Evolutionary conservation across 192 early-diverging fungal genomes (phyloP).

Genomic region (Entomortierella parvispora): DNA sequence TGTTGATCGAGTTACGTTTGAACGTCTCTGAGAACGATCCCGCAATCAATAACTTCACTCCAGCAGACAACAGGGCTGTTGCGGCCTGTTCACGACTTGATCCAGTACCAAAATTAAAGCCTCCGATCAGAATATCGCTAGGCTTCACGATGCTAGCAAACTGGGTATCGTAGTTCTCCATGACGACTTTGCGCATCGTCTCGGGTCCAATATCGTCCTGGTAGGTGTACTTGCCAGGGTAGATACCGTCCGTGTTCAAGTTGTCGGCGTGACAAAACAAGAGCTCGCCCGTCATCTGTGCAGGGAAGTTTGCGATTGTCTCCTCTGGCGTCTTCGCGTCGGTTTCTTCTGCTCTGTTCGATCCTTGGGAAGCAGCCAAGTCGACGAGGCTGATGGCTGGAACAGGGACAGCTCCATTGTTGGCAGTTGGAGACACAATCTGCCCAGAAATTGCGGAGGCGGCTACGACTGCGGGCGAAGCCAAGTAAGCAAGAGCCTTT

Average conservation of each 20-base stretch:
- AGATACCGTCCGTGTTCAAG: conserved; percentile 98
- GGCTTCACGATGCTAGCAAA: conserved; percentile 77
- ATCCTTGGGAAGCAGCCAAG: conserved; percentile 14
- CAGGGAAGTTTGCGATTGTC: conserved; percentile 80
- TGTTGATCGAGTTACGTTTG: conserved; percentile 99
- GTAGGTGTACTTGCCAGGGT: conserved; percentile 99
- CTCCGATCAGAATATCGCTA: conserved; percentile 89
- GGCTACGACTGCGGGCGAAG: conserved; percentile 96
- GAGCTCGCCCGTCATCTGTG: conserved; percentile 81
- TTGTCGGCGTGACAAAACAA: conserved; percentile 94
- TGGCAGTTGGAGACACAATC: conserved; percentile 61
- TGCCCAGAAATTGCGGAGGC: conserved; percentile 90
- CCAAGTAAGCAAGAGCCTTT: conserved; percentile 90
- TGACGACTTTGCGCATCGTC: conserved; percentile 93
- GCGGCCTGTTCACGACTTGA: conserved; percentile 98
- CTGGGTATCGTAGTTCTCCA: conserved; percentile 97
- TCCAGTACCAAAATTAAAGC: conserved; percentile 98
- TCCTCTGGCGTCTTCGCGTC: conserved; percentile 21
- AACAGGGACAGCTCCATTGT: conserved; percentile 16
- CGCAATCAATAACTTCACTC: conserved; percentile 86
- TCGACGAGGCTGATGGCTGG: conserved; percentile 22
- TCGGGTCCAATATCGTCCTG: conserved; percentile 92
- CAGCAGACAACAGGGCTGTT: conserved; percentile 89
- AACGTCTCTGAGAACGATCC: conserved; percentile 98
- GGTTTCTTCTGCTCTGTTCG: neutral